Base-by-base conservation (phyloP, 495 filamentous ascomycete genomes). In the Daldinia caldariorum region DNA sequence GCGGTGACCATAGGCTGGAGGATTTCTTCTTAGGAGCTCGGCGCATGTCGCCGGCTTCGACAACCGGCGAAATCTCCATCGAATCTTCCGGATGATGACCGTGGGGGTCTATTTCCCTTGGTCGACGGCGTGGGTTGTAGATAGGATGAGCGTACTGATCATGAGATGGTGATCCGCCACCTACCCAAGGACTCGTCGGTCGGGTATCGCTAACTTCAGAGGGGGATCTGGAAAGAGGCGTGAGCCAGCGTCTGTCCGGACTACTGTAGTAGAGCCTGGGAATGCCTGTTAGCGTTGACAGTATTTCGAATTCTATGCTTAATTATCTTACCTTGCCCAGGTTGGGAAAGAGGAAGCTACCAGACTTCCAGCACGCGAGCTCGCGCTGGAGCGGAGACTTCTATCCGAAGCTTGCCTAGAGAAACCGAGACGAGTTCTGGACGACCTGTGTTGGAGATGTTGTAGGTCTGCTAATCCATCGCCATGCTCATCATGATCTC, bases 1-100 rank as follows among this genome's bases (percentile, higher is more conserved):
- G 91, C 2, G 92, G 92, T 6, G 91, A 92, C 89, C 89, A 94
- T 76, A 85, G 84, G 79, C 79, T 87, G 56, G 83, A 85, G 34
- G 85, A 81, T 74, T 84, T 85, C 64, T 81, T 76, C 65, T 72
- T 80, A 3, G 70, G 51, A 68, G 63, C 31, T 74, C 69, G 54
- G 64, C 75, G 55, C 72, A 74, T 63, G 2, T 65, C 26, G 38
- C 66, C 71, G 16, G 76, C 72, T 8, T 70, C 70, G 13, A 67
- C 68, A 49, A 20, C 70, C 0, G 73, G 69, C 10, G 62, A 41
- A 35, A 81, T 82, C 20, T 80, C 78, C 71, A 80, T 77, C 1
- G 75, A 76, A 9, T 43, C 70, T 22, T 32, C 49, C 26, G 66
- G 59, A 20, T 69, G 76, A 68, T 74, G 41, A 20, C 35, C 2